Conservation (phyloP, 768 basidiomycete genomes). For the Phanerochaete carnosa region DNA sequence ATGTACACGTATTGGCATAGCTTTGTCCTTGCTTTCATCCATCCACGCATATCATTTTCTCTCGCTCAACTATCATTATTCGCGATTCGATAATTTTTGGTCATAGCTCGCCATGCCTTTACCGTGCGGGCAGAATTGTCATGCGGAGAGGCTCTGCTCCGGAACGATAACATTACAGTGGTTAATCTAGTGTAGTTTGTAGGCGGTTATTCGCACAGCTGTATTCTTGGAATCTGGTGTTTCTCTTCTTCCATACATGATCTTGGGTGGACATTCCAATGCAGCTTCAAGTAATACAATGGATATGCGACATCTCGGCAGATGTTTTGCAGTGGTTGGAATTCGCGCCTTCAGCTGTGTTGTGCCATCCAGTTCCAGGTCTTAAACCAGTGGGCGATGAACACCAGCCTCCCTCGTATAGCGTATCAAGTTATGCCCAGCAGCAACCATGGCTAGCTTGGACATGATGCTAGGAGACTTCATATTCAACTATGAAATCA, state of each 20-base stretch:
- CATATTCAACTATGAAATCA: too few relatives aligned
- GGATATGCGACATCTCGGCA: too few relatives aligned
- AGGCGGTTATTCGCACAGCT: not conserved
- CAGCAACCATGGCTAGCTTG: too few relatives aligned
- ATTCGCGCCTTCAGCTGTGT: too few relatives aligned
- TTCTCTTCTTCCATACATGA: not conserved
- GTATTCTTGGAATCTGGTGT: not conserved
- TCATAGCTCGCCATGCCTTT: not conserved
- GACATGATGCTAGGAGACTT: too few relatives aligned
- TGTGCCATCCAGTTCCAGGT: too few relatives aligned
- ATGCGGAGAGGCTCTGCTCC: not conserved
- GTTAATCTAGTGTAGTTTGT: not conserved
- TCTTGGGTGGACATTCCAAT: not conserved
- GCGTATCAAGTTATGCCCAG: too few relatives aligned
- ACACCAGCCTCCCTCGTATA: too few relatives aligned
- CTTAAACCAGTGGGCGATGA: too few relatives aligned
- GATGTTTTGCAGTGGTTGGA: too few relatives aligned
- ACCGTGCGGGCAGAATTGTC: not conserved
- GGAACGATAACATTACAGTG: not conserved
- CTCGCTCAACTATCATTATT: not conserved
- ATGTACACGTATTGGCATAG: constrained; percentile 1
- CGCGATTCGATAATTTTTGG: not conserved
- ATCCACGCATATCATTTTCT: not conserved
- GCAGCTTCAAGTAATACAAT: not conserved
- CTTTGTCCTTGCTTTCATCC: constrained; percentile 8